Evolutionary conservation across 2,329 filamentous ascomycete genomes (phyloP).

Genomic region (Claviceps monticola): DNA sequence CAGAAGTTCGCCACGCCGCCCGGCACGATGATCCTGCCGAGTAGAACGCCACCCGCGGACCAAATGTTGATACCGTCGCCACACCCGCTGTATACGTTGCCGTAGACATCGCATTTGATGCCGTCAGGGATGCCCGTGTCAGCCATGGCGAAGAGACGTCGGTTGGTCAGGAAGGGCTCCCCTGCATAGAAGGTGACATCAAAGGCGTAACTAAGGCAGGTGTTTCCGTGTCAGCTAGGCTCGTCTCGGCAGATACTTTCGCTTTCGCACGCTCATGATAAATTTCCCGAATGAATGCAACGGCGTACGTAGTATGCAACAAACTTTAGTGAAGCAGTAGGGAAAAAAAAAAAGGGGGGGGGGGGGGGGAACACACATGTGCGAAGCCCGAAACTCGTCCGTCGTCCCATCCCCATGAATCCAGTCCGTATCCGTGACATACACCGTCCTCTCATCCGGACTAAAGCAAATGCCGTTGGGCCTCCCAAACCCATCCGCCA

Average conservation of each 20-base stretch:
- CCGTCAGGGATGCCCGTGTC: slow-evolving; percentile 31
- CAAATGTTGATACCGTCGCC: slow-evolving; percentile 36
- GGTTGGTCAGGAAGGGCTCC: slow-evolving; percentile 29
- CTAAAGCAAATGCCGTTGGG: slow-evolving; percentile 46
- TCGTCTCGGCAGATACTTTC: no score
- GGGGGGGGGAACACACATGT: background rate
- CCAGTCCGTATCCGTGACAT: slow-evolving; percentile 37
- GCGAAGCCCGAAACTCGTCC: background rate
- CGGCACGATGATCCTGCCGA: slow-evolving; percentile 29
- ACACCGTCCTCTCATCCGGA: slow-evolving; percentile 35
- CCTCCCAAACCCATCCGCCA: slow-evolving; percentile 41
- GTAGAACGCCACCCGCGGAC: slow-evolving; percentile 28
- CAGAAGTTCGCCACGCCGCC: slow-evolving; percentile 33
- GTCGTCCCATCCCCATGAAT: background rate
- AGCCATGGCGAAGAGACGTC: slow-evolving; percentile 37
- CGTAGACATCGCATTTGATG: slow-evolving; percentile 31
- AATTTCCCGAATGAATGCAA: no score
- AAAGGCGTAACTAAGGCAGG: slow-evolving; percentile 19
- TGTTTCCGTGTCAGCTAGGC: no score
- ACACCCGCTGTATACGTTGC: slow-evolving; percentile 35
- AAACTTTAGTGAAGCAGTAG: no score
- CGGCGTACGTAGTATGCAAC: no score
- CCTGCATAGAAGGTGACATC: slow-evolving; percentile 14
- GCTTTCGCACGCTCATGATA: no score
- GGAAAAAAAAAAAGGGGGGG: no score